These are phyloP conservation scores for Teunomyces gatunensis DNA, from an alignment of 805 yeast species.

Conservation along the genomic window DNA sequence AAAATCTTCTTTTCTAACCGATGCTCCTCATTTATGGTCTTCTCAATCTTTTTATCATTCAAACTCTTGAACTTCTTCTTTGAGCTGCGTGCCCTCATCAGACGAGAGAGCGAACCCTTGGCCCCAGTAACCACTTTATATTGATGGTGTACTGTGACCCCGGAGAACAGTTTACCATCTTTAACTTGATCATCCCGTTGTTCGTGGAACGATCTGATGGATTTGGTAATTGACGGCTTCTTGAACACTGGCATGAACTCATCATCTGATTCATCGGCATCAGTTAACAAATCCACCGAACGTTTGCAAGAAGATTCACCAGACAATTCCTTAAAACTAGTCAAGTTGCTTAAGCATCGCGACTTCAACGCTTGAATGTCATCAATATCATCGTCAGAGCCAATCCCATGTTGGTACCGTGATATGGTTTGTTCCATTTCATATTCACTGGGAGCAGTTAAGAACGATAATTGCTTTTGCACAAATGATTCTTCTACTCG, in stretches of 20 bases:
- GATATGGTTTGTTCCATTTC: slow-evolving; percentile 29
- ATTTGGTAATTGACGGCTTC: slow-evolving; percentile 46
- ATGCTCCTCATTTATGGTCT: slow-evolving; percentile 14
- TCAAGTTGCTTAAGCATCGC: slow-evolving; percentile 34
- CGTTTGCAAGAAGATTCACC: slow-evolving; percentile 13
- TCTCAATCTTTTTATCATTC: slow-evolving; percentile 26
- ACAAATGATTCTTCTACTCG: slow-evolving; percentile 55
- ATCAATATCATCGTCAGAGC: slow-evolving; percentile 37
- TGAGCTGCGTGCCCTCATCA: slow-evolving; percentile 36
- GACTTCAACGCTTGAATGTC: slow-evolving; percentile 48
- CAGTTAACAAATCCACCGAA: slow-evolving; percentile 15
- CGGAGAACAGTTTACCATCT: slow-evolving; percentile 36
- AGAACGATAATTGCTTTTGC: slow-evolving; percentile 54
- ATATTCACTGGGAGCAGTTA: slow-evolving; percentile 35
- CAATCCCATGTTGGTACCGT: slow-evolving; percentile 33
- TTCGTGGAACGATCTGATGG: slow-evolving; percentile 41
- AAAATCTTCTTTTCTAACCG: slow-evolving; percentile 13
- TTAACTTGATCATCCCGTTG: slow-evolving; percentile 40
- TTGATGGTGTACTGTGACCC: slow-evolving; percentile 52
- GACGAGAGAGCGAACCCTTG: slow-evolving; percentile 56
- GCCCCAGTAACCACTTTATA: slow-evolving; percentile 56
- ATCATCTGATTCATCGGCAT: slow-evolving; percentile 29
- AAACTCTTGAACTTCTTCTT: slow-evolving; percentile 23
- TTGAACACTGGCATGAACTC: slow-evolving; percentile 40
- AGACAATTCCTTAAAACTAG: slow-evolving; percentile 18